These are phyloP conservation scores for Clitoria ternatea DNA, from an alignment of 306 rosid species.

Conservation along the genomic window DNA sequence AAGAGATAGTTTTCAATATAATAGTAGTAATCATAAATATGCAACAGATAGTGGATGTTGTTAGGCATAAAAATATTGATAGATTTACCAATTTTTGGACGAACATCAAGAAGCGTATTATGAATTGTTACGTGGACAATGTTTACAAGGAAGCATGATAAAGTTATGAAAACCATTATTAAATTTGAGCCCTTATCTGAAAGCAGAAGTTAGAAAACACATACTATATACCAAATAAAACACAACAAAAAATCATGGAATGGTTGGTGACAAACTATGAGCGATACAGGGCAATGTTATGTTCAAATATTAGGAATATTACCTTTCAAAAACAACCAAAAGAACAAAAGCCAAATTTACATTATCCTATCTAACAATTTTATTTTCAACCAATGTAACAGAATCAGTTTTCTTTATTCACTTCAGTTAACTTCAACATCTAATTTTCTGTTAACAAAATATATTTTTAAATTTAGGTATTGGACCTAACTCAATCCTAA, in stretches of 20 bases:
- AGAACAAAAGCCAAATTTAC: not conserved
- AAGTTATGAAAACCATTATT: not conserved
- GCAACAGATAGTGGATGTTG: not conserved
- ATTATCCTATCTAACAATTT: not conserved
- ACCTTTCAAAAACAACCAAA: not conserved
- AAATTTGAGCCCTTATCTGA: not conserved
- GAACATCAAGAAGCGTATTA: no score
- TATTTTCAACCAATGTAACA: not conserved
- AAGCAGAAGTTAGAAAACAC: not conserved
- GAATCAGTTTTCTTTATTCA: not conserved
- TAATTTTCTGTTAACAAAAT: not conserved
- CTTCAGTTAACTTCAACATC: not conserved
- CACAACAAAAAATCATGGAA: not conserved
- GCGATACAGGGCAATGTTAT: not conserved
- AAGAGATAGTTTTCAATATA: slow-evolving; percentile 5
- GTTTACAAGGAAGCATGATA: not conserved
- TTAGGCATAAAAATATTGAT: not conserved
- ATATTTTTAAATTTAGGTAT: no score
- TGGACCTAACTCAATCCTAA: no score
- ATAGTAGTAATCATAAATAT: not conserved
- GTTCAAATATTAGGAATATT: not conserved
- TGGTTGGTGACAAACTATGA: not conserved
- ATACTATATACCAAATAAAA: slow-evolving; percentile 12
- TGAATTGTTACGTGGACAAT: not conserved
- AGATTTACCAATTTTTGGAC: not conserved